A percentile compares a stretch with the other conserved stretches of the same genome.
These are phyloP conservation scores for Fusarium sp. DNA, from an alignment of 2,329 filamentous ascomycete species.

Conservation along the genomic window DNA sequence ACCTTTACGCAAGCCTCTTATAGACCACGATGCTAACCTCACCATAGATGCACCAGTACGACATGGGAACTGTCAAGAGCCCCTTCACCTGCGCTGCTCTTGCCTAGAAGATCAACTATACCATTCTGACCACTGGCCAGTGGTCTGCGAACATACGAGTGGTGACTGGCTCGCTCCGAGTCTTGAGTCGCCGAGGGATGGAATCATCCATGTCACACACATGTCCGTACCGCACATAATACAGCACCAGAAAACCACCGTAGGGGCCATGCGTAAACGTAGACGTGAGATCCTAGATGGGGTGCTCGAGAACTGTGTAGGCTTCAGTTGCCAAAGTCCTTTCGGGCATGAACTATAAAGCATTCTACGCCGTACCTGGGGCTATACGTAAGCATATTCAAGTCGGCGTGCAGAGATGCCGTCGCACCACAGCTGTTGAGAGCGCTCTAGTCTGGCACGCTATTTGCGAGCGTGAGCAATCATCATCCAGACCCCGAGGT, in stretches of 20 bases:
- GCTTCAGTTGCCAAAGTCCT: fast-evolving
- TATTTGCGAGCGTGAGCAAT: no score
- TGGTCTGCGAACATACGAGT: neutral
- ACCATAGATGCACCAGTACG: slow-evolving; percentile 29
- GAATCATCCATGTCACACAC: slow-evolving; percentile 32
- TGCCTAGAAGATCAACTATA: slow-evolving; percentile 6
- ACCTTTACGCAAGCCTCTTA: fast-evolving
- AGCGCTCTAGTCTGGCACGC: no score
- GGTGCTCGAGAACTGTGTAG: neutral
- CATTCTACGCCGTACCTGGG: neutral
- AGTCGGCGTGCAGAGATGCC: no score
- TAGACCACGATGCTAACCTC: neutral
- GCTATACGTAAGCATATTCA: no score
- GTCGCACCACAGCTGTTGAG: neutral
- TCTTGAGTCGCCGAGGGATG: slow-evolving; percentile 4
- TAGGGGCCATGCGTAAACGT: slow-evolving; percentile 39
- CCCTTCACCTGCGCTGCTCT: slow-evolving; percentile 27
- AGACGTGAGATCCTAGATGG: slow-evolving; percentile 26
- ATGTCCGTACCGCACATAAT: slow-evolving; percentile 34
- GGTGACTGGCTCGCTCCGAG: slow-evolving; percentile 3
- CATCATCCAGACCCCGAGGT: no score
- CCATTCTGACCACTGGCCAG: neutral
- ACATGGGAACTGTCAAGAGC: slow-evolving; percentile 26
- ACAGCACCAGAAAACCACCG: slow-evolving; percentile 35
- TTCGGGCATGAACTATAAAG: neutral